Percentiles rank a stretch among this genome's conserved stretches.
Evolutionary conservation across 345 rosid species (phyloP).

Genomic region (Euclidium syriacum): DNA sequence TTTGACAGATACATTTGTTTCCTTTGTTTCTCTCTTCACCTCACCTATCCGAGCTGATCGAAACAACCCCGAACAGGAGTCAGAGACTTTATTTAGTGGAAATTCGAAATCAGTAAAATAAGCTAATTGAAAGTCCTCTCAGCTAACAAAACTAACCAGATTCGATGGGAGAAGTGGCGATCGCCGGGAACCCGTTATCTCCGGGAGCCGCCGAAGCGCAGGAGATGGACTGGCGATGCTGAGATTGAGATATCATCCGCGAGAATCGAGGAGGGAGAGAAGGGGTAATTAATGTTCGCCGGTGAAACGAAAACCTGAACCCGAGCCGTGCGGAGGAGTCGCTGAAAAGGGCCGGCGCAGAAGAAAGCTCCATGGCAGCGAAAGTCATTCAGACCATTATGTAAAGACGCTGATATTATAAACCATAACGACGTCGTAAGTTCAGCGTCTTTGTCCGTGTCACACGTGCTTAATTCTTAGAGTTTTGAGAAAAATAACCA

Average conservation of each 20-base stretch:
- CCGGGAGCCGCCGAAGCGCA: constrained; percentile 1
- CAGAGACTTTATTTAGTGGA: neutral
- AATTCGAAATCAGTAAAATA: neutral
- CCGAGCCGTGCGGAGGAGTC: neutral
- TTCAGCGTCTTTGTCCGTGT: neutral
- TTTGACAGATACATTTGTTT: constrained; percentile 72
- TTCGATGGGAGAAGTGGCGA: neutral
- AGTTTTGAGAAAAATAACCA: too few species aligned
- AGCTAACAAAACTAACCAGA: neutral
- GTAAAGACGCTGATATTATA: neutral
- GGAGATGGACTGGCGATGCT: constrained; percentile 8
- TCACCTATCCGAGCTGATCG: constrained; percentile 56
- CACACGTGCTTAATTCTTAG: too few species aligned
- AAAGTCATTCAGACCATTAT: neutral
- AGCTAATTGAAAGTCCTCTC: neutral
- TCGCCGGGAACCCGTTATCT: constrained; percentile 12
- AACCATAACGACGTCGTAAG: neutral
- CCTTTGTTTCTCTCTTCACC: constrained; percentile 78
- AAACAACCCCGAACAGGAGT: neutral
- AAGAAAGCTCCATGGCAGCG: constrained; percentile 10
- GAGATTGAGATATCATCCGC: constrained; percentile 10
- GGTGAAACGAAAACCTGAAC: neutral
- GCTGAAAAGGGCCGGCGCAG: constrained; percentile 3
- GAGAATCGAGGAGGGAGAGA: neutral
- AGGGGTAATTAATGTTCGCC: neutral